Base-by-base conservation (phyloP, 139 green algal genomes). In the Chlorella sp. region DNA sequence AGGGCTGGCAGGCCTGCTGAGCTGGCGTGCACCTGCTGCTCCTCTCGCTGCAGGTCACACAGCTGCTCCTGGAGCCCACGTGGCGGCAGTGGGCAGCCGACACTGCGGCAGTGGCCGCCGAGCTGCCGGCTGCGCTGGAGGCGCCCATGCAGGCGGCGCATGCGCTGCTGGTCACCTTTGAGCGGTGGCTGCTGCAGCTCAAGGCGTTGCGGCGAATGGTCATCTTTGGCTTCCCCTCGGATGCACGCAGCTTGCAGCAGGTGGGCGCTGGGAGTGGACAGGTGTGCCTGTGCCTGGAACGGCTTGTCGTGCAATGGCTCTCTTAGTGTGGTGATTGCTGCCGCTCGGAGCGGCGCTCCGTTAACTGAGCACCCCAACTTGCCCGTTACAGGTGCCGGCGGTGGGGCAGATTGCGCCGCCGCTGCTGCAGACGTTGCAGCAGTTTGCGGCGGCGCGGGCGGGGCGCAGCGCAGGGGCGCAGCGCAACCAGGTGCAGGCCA, bases 171-270 rank as follows among this genome's bases (percentile, higher is more conserved):
- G 81, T 93, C 44, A 85, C 48, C 36, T 93, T 95, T 86, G 94
- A 98, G 86, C 91, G 96, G n/a, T 98, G 96, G 96, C 87, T 97
- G 82, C 91, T 98, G 85, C 85, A 93, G 86, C 90, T 97, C 56
- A 98, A 98, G 90, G 89, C 91, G 9, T 51, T 98, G 79, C 92
- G 93, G 0, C 92, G 96, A 26, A 93, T 98, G 85, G 69, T 98
- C 32, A 56, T 98, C 38, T 94, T 94, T 84, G 96, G 96, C 32
- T 96, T 95, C 81, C 85, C 65, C 14, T 91, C 85, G 11, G 96
- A 98, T 69, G 90, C 90, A 28, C 89, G 87, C 40, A 92, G 90
- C 4, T 75, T 95, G 67, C 40, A 62, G 40, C 46, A 86, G 56
- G 69, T 76, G 40, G 24, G 40, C 19, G 36, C 11, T 1, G 36